Conservation (phyloP, 75 land plant genomes). For the Cryptomeria japonica region DNA sequence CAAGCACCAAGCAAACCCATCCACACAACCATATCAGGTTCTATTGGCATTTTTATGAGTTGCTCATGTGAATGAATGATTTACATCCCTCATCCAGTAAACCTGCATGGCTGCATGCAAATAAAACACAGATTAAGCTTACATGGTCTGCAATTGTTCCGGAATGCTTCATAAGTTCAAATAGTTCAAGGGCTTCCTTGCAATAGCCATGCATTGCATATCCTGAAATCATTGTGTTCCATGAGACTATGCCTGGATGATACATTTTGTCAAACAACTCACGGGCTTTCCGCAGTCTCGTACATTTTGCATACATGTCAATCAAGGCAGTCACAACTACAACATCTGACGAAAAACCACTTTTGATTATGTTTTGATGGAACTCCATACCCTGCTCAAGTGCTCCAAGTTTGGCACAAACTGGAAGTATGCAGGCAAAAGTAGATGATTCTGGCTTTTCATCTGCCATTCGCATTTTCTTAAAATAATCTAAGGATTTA, state of each 20-base stretch:
- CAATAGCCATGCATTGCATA: conserved; percentile 18
- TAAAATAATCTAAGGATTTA: conserved; percentile 1
- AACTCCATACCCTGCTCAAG: conserved; percentile 23
- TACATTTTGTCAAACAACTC: conserved; percentile 14
- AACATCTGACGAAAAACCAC: conserved; percentile 9
- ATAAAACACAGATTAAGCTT: conserved; percentile 11
- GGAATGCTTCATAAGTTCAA: conserved; percentile 10
- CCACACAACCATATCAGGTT: conserved; percentile 1
- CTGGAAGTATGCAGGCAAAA: conserved; percentile 16
- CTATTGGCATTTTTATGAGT: conserved; percentile 18
- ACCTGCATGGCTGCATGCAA: conserved; percentile 50
- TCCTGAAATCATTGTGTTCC: conserved; percentile 24
- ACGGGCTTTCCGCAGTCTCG: conserved; percentile 15
- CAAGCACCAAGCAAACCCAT: conserved; percentile 5
- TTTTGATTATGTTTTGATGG: conserved; percentile 11
- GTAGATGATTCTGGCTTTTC: conserved; percentile 15
- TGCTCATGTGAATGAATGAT: conserved; percentile 43
- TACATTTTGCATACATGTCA: conserved; percentile 32
- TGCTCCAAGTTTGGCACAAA: conserved; percentile 25
- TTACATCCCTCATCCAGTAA: conserved; percentile 42
- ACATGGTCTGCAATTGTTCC: conserved; percentile 11
- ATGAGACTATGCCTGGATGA: conserved; percentile 16
- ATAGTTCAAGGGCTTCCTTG: conserved; percentile 10
- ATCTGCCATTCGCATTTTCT: neutral
- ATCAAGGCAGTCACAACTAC: conserved; percentile 22